Conservation (phyloP, 2,329 filamentous ascomycete genomes). For the Coleophoma crateriformis region DNA sequence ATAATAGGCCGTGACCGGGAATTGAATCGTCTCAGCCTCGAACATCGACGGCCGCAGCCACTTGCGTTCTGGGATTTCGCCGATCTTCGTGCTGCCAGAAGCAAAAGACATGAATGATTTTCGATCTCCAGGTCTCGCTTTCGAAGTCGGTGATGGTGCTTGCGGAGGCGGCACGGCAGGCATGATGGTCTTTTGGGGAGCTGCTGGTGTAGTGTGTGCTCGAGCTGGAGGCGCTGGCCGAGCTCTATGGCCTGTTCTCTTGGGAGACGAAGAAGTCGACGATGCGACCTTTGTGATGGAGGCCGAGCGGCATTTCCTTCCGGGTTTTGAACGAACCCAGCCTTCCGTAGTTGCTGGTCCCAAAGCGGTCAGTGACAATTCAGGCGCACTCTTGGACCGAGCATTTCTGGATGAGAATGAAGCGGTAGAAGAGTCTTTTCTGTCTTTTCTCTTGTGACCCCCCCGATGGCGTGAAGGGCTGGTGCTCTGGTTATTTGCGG, state of each 20-base stretch:
- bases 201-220: neutral
- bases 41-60: constrained; percentile 7
- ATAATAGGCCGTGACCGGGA: constrained; percentile 14
- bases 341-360: constrained; percentile 17
- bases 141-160: neutral
- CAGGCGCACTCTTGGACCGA: constrained; percentile 12
- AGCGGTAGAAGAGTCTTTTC: neutral
- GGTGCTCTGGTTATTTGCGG: neutral
- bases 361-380: constrained; percentile 13
- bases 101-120: constrained; percentile 30
- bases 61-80: constrained; percentile 31
- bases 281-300: neutral
- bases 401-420: constrained; percentile 3
- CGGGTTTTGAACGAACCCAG: constrained; percentile 16
- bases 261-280: neutral
- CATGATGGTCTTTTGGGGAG: neutral
- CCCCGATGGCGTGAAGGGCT: constrained; percentile 1
- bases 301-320: constrained; percentile 9
- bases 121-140: constrained; percentile 9
- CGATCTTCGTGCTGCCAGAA: constrained; percentile 39
- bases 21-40: constrained; percentile 4
- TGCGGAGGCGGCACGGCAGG: neutral
- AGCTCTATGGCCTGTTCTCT: neutral
- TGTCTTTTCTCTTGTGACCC: constrained; percentile 4
- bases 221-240: neutral